Conservation (phyloP, 2,329 filamentous ascomycete genomes). For the Pezizomycotina sp. region DNA sequence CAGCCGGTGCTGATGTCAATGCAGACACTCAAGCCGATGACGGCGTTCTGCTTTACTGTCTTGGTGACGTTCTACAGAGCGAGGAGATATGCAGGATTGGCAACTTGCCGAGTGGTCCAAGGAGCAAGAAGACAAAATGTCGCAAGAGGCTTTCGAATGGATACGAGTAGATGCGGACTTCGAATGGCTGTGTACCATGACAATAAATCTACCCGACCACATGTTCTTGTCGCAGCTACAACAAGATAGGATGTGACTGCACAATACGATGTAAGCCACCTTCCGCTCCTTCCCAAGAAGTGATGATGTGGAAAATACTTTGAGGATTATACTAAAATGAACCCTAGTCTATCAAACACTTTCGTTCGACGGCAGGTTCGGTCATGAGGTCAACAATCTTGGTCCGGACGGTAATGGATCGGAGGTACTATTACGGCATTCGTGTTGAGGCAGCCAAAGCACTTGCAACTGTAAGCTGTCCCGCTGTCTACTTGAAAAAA, state of each 20-base stretch:
- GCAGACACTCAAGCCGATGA: constrained; percentile 54
- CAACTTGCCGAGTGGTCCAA: constrained; percentile 73
- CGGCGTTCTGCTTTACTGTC: constrained; percentile 69
- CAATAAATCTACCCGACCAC: constrained; percentile 70
- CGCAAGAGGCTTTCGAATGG: constrained; percentile 95
- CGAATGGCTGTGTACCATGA: constrained; percentile 85
- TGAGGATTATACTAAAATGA: constrained; percentile 43
- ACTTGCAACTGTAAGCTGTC: constrained; percentile 39
- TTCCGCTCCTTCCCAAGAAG: too few species aligned
- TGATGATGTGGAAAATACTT: constrained; percentile 1
- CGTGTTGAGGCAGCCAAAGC: constrained; percentile 68
- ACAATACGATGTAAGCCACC: constrained; percentile 45
- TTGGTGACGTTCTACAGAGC: constrained; percentile 76
- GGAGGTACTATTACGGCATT: constrained; percentile 84
- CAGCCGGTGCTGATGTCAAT: constrained; percentile 44
- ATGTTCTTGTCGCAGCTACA: constrained; percentile 98
- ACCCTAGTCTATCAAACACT: constrained; percentile 55
- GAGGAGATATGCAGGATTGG: constrained; percentile 69
- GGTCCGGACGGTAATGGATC: constrained; percentile 75
- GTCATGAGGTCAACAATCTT: constrained; percentile 78
- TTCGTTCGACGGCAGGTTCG: constrained; percentile 43
- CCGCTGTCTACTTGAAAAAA: not conserved
- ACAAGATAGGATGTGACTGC: constrained; percentile 94
- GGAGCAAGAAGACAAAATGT: constrained; percentile 80
- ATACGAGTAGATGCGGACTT: constrained; percentile 96